A percentile compares a stretch with the other conserved stretches of the same genome.
Conservation (phyloP, 2,329 filamentous ascomycete species). For the Venturia effusa region DNA sequence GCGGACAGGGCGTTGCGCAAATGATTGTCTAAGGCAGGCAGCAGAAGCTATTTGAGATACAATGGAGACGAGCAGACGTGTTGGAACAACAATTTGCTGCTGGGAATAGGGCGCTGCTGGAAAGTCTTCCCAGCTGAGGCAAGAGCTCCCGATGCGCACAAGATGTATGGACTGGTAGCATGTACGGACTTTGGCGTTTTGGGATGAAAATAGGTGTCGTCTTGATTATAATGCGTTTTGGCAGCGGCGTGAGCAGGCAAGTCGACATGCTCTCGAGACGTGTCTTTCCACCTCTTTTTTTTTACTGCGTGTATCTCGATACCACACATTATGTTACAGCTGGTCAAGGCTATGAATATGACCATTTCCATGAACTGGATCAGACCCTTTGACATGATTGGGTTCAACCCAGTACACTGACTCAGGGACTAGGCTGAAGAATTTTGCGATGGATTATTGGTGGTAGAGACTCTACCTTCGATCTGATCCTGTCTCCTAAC, state of each 20-base stretch:
- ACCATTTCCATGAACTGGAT: neutral
- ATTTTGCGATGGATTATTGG: too few species aligned
- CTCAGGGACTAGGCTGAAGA: too few species aligned
- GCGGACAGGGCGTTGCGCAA: constrained; percentile 85
- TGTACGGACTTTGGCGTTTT: neutral
- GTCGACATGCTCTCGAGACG: neutral
- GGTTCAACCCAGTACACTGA: too few species aligned
- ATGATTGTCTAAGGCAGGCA: constrained; percentile 69
- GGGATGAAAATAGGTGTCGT: neutral
- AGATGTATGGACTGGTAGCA: neutral
- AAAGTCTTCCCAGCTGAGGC: neutral
- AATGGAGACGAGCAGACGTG: neutral
- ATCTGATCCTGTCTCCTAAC: too few species aligned
- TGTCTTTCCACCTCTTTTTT: neutral
- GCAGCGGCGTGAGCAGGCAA: neutral
- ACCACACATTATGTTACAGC: neutral
- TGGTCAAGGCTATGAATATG: neutral
- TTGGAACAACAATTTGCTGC: neutral
- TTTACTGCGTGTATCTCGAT: neutral
- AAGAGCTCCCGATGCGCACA: neutral
- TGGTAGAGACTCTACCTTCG: too few species aligned
- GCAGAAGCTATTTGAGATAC: neutral
- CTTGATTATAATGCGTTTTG: neutral
- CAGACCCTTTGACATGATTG: too few species aligned
- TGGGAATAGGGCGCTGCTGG: neutral